Conservation (phyloP, 495 filamentous ascomycete species). For the Aeminium ludgeri region DNA sequence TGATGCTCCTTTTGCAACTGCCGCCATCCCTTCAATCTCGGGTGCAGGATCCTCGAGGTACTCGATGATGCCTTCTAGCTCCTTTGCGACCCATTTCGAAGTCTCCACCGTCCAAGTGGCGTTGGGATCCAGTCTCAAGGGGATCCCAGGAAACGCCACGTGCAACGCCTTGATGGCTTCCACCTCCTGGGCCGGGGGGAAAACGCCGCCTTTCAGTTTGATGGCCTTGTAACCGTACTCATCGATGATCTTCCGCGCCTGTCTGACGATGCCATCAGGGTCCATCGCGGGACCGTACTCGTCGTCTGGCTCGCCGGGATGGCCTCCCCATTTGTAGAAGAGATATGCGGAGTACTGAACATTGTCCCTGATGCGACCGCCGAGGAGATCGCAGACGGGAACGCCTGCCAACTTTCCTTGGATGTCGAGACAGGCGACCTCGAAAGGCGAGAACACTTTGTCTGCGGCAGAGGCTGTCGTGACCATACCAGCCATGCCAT, state of each 20-base stretch:
- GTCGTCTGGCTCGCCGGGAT: not conserved
- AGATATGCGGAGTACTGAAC: not conserved
- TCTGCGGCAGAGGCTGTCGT: too few species aligned
- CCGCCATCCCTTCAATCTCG: not conserved
- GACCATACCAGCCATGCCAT: too few species aligned
- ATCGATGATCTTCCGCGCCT: not conserved
- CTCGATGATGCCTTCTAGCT: not conserved
- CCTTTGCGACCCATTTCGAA: not conserved
- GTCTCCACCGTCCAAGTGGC: not conserved
- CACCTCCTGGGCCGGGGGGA: not conserved
- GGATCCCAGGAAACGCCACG: not conserved
- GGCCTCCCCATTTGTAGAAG: not conserved
- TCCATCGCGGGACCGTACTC: not conserved
- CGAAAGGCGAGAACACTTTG: too few species aligned
- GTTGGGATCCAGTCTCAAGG: not conserved
- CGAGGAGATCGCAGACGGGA: not conserved
- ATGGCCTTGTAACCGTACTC: conserved; percentile 1
- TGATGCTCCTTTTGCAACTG: not conserved
- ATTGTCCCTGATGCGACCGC: not conserved
- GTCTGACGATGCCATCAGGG: not conserved
- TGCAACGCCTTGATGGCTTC: not conserved
- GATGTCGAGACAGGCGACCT: too few species aligned
- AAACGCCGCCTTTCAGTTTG: not conserved
- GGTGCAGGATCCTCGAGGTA: not conserved
- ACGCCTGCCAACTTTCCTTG: too few species aligned